Evolutionary conservation across 345 rosid species (phyloP), one percentile per base, ranked within the genome.

Genomic region (Schrenkiella parvula): DNA sequence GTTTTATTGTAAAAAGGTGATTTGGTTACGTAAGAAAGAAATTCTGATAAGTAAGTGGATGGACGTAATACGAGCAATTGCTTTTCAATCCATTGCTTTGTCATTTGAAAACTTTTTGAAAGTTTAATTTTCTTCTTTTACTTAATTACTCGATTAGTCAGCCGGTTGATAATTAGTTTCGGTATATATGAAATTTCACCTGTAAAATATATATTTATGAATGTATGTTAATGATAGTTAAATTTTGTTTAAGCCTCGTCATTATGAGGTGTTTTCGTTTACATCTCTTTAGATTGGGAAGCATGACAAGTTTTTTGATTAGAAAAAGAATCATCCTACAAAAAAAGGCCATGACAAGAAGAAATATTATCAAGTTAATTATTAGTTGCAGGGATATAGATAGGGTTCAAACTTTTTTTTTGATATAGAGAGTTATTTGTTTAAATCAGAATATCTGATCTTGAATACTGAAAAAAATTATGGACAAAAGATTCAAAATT

Each of bases 1-100:
- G 47, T 62, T 69, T 32, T 52, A 17, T 43, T 50, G 29, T 21
- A 2, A 35, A 75, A 75, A 44, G 70, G 19, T 42, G 74, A 53
- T 61, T 53, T 68, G 69, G 74, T 70, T 63, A 76, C 80, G 76
- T 70, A 53, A 66, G 76, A 44, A 38, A 71, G 37, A 61, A 32
- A 42, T 25, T 15, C 47, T 77, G 80, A 77, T 77, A 72, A 72
- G 80, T 66, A 65, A 77, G 80, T 77, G 73, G 77, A 51, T 77
- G 77, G 80, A 59, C 80, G 73, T 71, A 77, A 77, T 77, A 77
- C 80, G 80, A 66, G 80, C 77, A 66, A 58, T 77, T 72, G 77
- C 80, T 72, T 77, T 77, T 77, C 80, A 66, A 3, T 68, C 47
- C 28, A 17, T 47, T 37, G 19, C 44, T 37, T 53, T 25, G 50